Evolutionary conservation across 192 early-diverging fungal genomes (phyloP).

Genomic region (Coemansia javaensis): DNA sequence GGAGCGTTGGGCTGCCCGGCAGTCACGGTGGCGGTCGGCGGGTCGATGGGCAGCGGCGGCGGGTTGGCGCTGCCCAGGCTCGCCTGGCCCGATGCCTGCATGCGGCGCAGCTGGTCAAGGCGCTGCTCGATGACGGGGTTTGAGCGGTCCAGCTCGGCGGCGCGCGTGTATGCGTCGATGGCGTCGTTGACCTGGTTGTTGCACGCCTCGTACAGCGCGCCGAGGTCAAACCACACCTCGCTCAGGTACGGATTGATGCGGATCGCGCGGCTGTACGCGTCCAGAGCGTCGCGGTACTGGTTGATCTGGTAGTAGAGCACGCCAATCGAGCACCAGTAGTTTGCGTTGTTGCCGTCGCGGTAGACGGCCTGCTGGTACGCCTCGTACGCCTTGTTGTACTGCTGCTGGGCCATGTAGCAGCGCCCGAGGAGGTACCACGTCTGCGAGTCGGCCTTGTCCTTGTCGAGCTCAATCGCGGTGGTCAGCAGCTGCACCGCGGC

Average conservation of each 20-base stretch:
- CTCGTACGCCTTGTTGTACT: conserved; percentile 93
- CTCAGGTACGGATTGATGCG: conserved; percentile 88
- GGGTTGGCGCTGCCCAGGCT: conserved; percentile 16
- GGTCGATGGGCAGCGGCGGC: conserved; percentile 42
- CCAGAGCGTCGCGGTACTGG: conserved; percentile 89
- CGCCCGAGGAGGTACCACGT: conserved; percentile 94
- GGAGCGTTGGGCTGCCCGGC: conserved; percentile 44
- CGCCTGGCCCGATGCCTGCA: conserved; percentile 40
- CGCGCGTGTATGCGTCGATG: conserved; percentile 92
- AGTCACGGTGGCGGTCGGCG: conserved; percentile 23
- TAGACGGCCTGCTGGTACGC: conserved; percentile 97
- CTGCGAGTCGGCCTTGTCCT: conserved; percentile 83
- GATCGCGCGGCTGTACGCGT: conserved; percentile 95
- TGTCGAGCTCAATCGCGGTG: conserved; percentile 74
- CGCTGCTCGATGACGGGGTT: conserved; percentile 87
- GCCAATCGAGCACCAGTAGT: conserved; percentile 99
- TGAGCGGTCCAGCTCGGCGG: conserved; percentile 86
- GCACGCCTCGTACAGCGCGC: conserved; percentile 94
- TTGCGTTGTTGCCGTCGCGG: conserved; percentile 87
- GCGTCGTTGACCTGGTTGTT: conserved; percentile 97
- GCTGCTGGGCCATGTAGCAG: conserved; percentile 93
- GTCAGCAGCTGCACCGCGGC: conserved; percentile 76
- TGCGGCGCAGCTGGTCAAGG: conserved; percentile 39
- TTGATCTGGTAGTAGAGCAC: conserved; percentile 97
- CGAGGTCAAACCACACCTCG: conserved; percentile 98